Percentiles rank a stretch among this genome's conserved stretches.
Conservation (phyloP, 306 rosid species). For the Lagenaria siceraria region DNA sequence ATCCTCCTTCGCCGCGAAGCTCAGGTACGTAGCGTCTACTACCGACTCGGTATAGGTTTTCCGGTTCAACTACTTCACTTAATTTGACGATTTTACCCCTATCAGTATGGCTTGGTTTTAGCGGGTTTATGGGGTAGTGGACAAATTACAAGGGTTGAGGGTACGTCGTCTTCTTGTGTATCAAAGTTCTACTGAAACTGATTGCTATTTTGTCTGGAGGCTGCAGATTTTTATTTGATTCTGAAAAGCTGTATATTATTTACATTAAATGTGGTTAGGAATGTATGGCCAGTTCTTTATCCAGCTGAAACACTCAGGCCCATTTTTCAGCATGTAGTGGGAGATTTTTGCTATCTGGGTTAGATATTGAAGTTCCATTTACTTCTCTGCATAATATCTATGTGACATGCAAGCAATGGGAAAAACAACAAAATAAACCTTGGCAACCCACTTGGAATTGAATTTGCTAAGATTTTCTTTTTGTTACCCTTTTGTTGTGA, state of each 20-base stretch:
- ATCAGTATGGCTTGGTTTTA: background rate
- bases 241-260: background rate
- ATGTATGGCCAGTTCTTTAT: background rate
- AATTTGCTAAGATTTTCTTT: background rate
- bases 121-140: background rate
- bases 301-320: background rate
- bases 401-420: background rate
- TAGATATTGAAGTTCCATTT: background rate
- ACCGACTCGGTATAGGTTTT: background rate
- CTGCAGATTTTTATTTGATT: background rate
- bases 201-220: background rate
- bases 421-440: background rate
- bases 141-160: background rate
- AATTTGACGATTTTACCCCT: constrained; percentile 27
- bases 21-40: constrained; percentile 42
- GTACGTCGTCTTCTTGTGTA: background rate
- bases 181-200: constrained; percentile 1
- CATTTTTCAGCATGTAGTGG: background rate
- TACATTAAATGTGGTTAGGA: background rate
- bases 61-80: background rate
- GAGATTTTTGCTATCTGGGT: background rate
- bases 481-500: background rate
- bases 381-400: background rate
- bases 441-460: background rate
- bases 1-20: constrained; percentile 57